Conservation (phyloP, 2,329 filamentous ascomycete species). For the Daldinia sp. region DNA sequence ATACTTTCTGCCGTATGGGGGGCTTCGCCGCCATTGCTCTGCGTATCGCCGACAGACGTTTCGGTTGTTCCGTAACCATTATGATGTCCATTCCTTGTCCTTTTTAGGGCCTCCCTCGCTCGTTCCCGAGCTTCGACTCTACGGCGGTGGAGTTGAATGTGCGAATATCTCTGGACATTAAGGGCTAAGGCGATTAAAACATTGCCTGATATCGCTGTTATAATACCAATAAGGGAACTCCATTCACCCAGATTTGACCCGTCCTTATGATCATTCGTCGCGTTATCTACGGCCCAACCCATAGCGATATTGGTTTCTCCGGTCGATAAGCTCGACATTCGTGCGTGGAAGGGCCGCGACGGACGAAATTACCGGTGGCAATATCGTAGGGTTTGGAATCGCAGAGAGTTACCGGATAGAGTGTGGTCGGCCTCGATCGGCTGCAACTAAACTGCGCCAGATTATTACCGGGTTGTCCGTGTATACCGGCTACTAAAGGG, state of each 20-base stretch:
- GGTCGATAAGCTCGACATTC: slow-evolving; percentile 35
- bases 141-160: slow-evolving; percentile 81
- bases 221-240: slow-evolving; percentile 94
- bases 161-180: slow-evolving; percentile 95
- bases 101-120: slow-evolving; percentile 62
- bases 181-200: slow-evolving; percentile 93
- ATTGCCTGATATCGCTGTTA: slow-evolving; percentile 92
- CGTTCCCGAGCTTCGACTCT: slow-evolving; percentile 65
- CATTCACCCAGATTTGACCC: slow-evolving; percentile 70
- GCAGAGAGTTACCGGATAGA: slow-evolving; percentile 9
- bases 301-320: slow-evolving; percentile 29
- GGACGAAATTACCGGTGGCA: slow-evolving; percentile 1
- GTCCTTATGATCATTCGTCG: slow-evolving; percentile 44
- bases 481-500: slow-evolving; percentile 19
- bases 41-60: slow-evolving; percentile 36
- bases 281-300: slow-evolving; percentile 31
- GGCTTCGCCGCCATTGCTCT: slow-evolving; percentile 48
- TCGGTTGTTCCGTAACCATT: slow-evolving; percentile 45
- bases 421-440: slow-evolving; percentile 3
- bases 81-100: slow-evolving; percentile 47
- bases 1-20: slow-evolving; percentile 53
- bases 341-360: slow-evolving; percentile 23
- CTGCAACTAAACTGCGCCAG: slow-evolving; percentile 18
- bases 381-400: slow-evolving; percentile 1
- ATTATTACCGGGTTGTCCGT: slow-evolving; percentile 28